Percentiles rank a stretch among this genome's conserved stretches.
These are phyloP conservation scores for Tolypocladium endophyticum DNA, from an alignment of 2,329 filamentous ascomycete species.

Conservation along the genomic window DNA sequence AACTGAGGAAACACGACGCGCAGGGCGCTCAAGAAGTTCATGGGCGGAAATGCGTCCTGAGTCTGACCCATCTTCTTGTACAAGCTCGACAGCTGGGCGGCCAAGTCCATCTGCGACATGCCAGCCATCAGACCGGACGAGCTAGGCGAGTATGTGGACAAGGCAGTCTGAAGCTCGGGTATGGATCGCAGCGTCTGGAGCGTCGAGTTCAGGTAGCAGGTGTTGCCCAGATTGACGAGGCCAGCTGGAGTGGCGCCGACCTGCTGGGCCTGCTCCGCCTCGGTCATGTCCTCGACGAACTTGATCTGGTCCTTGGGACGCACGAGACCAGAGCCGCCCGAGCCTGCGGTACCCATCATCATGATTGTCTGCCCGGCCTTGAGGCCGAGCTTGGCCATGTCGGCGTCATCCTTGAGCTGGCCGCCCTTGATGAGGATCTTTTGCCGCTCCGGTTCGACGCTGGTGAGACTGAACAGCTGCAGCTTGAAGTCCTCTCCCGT, in stretches of 20 bases:
- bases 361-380: constrained; percentile 83
- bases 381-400: constrained; percentile 71
- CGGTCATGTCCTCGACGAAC: constrained; percentile 96
- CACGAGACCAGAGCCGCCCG: constrained; percentile 47
- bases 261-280: constrained; percentile 76
- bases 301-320: constrained; percentile 73
- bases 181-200: constrained; percentile 84
- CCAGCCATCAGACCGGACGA: constrained; percentile 31
- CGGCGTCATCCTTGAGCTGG: constrained; percentile 90
- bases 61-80: constrained; percentile 87
- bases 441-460: constrained; percentile 91
- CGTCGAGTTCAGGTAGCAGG: constrained; percentile 96
- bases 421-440: constrained; percentile 92
- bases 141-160: constrained; percentile 44
- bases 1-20: constrained; percentile 82
- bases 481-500: constrained; percentile 92
- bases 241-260: constrained; percentile 81
- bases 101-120: constrained; percentile 53
- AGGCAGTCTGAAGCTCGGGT: constrained; percentile 77
- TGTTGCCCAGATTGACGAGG: constrained; percentile 88
- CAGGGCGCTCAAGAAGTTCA: constrained; percentile 72
- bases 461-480: constrained; percentile 89
- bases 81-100: constrained; percentile 65
- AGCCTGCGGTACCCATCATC: constrained; percentile 89
- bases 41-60: constrained; percentile 74